Base-by-base conservation (phyloP, 2,329 filamentous ascomycete genomes). In the Diaporthe nobilis region DNA sequence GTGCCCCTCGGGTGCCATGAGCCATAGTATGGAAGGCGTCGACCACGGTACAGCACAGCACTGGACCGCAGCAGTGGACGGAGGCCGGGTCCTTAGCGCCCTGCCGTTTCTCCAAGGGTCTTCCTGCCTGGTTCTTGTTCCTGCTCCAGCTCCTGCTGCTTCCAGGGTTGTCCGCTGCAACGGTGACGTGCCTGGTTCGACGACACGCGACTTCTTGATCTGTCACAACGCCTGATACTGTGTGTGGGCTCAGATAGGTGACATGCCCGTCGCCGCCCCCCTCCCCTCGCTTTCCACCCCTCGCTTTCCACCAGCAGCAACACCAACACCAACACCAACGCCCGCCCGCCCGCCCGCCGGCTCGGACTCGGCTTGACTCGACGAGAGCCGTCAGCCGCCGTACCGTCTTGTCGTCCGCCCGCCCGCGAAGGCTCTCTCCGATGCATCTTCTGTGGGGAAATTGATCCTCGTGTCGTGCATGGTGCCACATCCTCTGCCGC, bases 171-270 rank as follows among this genome's bases (percentile, higher is more conserved):
- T 53, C 9, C 47, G 65, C 65, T 68, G 65, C 47, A 51, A 39
- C 34, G 17, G 47, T 68, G 65, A 53, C 65, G 65, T 28, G 47
- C 47, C 47, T 25, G 15, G 34, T 37, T 28, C 47, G 47, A 53
- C 65, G 34, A 53, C 65, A 68, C 47, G 65, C 47, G 44, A 68
- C 25, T 68, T 68, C 22, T 7, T 68, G 65, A 68, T 53, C 65
- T 68, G 34, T 68, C 65, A 68, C 31, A 68, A 68, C 60, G 60
- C 65, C 65, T 53, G 28, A 68, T 25, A 37, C 60, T n/a, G 57
- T 60, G n/a, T 49, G 44, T 22, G 22, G 34, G n/a, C 57, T 37
- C 2, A 60, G 60, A 34, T 68, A 25, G 44, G 44, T 51, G 47
- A 37, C 28, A 34, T 51, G 63, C 63, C 63, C 63, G 44, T 53